Conservation (phyloP, 495 filamentous ascomycete genomes). For the Corynascus novoguineensis region DNA sequence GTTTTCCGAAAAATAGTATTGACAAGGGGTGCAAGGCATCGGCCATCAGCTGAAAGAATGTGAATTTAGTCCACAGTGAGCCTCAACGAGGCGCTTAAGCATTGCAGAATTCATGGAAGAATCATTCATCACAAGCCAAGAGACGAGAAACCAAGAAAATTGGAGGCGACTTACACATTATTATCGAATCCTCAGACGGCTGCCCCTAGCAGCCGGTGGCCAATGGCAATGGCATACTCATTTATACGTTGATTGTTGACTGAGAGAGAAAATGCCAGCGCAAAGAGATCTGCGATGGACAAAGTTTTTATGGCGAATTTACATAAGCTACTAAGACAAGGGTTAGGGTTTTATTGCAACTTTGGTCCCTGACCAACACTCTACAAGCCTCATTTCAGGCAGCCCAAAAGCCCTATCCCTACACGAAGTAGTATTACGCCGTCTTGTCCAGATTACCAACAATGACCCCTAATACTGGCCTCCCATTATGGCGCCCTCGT, state of each 20-base stretch:
- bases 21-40: not conserved
- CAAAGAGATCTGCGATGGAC: not conserved
- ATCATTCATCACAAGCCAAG: constrained; percentile 40
- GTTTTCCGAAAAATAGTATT: not conserved
- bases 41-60: constrained; percentile 27
- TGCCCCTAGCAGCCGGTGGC: not conserved
- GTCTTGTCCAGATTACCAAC: not conserved
- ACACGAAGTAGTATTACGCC: too few relatives aligned
- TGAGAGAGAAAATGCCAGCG: not conserved
- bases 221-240: not conserved
- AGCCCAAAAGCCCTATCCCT: too few relatives aligned
- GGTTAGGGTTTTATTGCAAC: constrained; percentile 2
- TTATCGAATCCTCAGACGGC: not conserved
- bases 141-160: not conserved
- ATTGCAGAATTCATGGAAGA: constrained; percentile 54
- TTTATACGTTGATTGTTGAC: not conserved
- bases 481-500: not conserved
- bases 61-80: constrained; percentile 29
- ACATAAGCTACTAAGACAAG: not conserved
- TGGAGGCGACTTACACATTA: constrained; percentile 4
- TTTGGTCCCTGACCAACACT: too few relatives aligned
- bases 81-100: constrained; percentile 35
- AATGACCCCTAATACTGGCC: too few relatives aligned
- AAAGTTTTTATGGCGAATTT: not conserved
- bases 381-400: too few relatives aligned